Conservation (phyloP, 805 yeast genomes). For the Suhomyces faveliae region DNA sequence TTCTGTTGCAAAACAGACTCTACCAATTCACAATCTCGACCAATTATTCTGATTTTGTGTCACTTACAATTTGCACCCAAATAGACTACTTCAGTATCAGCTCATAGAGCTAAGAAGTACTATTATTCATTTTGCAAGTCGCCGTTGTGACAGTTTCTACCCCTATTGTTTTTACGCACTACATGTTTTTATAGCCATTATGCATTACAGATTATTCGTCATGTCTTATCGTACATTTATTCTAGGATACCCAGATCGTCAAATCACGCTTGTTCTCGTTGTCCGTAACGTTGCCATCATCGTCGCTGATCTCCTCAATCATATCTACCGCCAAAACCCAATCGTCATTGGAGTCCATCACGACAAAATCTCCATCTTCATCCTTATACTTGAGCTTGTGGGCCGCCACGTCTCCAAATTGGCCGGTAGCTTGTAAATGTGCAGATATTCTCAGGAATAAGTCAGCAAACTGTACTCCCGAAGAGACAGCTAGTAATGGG, state of each 20-base stretch:
- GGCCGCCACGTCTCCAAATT: conserved; percentile 52
- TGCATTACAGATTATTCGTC: neutral
- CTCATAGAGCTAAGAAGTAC: too few species aligned
- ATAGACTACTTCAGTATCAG: too few species aligned
- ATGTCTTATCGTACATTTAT: neutral
- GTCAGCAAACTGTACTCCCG: conserved; percentile 39
- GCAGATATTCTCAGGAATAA: conserved; percentile 64
- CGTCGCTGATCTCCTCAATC: conserved; percentile 34
- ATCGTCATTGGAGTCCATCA: conserved; percentile 82
- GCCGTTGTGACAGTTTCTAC: too few species aligned
- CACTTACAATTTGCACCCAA: neutral
- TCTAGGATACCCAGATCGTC: conserved; percentile 43
- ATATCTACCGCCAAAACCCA: conserved; percentile 80
- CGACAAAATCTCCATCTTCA: conserved; percentile 93
- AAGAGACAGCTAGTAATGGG: conserved; percentile 27
- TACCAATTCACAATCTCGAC: too few species aligned
- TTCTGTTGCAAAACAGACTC: too few species aligned
- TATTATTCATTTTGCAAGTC: too few species aligned
- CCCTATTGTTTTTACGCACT: too few species aligned
- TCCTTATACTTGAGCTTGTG: conserved; percentile 76
- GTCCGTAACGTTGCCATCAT: conserved; percentile 10
- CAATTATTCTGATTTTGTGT: neutral
- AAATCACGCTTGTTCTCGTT: conserved; percentile 18
- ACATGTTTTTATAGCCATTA: neutral
- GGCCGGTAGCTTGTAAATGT: conserved; percentile 47